Evolutionary conservation across 345 rosid genomes (phyloP).

Genomic region (Salix exigua): DNA sequence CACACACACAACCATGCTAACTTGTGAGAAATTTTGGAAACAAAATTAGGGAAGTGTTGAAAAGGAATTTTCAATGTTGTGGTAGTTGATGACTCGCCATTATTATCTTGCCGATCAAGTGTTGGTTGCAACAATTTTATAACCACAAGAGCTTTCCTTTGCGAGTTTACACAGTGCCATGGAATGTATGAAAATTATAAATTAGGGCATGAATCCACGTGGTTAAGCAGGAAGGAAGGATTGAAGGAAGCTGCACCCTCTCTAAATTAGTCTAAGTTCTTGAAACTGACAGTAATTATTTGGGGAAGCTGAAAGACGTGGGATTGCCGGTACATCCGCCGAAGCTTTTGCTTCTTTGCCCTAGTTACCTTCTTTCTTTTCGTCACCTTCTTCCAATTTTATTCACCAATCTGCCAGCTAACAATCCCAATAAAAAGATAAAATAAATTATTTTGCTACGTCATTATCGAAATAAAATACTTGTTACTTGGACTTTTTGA

Average conservation of each 20-base stretch:
- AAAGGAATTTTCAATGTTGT: background rate
- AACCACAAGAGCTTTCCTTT: background rate
- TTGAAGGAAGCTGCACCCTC: conserved; percentile 24
- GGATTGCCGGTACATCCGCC: conserved; percentile 39
- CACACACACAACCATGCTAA: background rate
- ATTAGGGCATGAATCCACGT: conserved; percentile 18
- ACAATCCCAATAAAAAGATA: conserved; percentile 37
- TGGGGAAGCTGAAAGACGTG: conserved; percentile 43
- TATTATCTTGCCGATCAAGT: background rate
- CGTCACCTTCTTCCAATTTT: background rate
- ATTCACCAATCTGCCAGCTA: conserved; percentile 47
- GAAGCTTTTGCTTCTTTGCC: conserved; percentile 33
- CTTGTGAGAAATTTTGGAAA: background rate
- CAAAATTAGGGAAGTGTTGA: background rate
- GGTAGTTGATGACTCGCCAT: background rate
- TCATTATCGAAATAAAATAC: conserved; percentile 1
- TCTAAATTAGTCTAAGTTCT: conserved; percentile 1
- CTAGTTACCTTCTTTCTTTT: background rate
- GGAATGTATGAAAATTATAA: conserved; percentile 17
- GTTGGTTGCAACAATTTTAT: background rate
- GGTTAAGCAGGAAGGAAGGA: conserved; percentile 24
- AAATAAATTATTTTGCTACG: background rate
- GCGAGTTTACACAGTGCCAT: conserved; percentile 17
- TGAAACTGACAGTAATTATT: conserved; percentile 3
- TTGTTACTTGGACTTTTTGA: background rate